Conservation (phyloP, 805 yeast species). For the Yamadazyma takamatsuzukensis region DNA sequence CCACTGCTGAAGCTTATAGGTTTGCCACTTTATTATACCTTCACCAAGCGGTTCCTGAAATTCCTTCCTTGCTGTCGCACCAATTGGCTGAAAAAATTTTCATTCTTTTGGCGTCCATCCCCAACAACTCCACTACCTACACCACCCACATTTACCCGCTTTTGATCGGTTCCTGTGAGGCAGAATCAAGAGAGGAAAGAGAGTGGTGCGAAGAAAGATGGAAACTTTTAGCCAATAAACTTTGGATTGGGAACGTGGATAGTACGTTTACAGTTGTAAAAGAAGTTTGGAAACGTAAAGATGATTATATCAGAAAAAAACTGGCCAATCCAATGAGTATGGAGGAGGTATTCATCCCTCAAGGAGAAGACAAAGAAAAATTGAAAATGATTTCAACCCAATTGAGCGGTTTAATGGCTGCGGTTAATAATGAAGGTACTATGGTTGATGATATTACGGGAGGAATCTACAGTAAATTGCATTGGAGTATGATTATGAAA, state of each 20-base stretch:
- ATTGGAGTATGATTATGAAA: conserved; percentile 68
- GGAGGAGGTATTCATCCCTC: conserved; percentile 14
- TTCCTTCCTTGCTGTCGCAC: conserved; percentile 52
- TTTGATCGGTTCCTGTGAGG: conserved; percentile 64
- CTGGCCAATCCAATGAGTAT: conserved; percentile 12
- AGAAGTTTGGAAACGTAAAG: conserved; percentile 69
- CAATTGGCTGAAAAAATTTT: conserved; percentile 58
- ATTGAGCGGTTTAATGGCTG: conserved; percentile 40
- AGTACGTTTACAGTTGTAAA: conserved; percentile 64
- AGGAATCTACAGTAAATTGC: conserved; percentile 49
- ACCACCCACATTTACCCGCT: conserved; percentile 65
- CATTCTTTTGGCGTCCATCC: conserved; percentile 59
- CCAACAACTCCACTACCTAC: conserved; percentile 52
- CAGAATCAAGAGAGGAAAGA: conserved; percentile 53
- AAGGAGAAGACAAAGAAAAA: conserved; percentile 16
- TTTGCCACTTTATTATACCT: conserved; percentile 56
- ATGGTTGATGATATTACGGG: conserved; percentile 30
- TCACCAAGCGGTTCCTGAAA: conserved; percentile 70
- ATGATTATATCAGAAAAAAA: conserved; percentile 30
- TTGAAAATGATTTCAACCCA: conserved; percentile 26
- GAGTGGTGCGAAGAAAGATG: conserved; percentile 60
- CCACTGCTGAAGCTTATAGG: conserved; percentile 70
- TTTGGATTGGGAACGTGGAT: conserved; percentile 67
- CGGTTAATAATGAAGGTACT: conserved; percentile 27
- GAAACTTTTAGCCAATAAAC: conserved; percentile 46